phyloP scores from a whole-genome alignment of 106 monocot species.

The Xerophyta viscosa region DNA sequence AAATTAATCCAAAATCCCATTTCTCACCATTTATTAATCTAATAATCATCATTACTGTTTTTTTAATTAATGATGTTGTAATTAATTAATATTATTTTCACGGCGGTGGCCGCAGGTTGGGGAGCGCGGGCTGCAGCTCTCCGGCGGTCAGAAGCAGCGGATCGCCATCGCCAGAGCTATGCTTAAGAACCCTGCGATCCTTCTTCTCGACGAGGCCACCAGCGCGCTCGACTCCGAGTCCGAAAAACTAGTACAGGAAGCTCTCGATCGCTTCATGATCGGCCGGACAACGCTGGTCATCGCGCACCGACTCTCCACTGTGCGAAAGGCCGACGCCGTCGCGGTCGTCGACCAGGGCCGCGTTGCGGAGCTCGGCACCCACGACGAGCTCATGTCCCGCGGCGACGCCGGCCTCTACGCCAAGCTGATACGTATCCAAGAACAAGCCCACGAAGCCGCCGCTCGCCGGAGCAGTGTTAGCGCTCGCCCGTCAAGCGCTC shows the following conservation, averaged over 20 bases:
- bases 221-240: slow-evolving; percentile 96
- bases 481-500: slow-evolving; percentile 74
- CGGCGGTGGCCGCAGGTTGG: slow-evolving; percentile 72
- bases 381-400: slow-evolving; percentile 81
- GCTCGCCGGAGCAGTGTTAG: slow-evolving; percentile 86
- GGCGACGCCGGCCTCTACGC: slow-evolving; percentile 76
- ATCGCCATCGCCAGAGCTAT: slow-evolving; percentile 98
- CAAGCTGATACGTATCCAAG: slow-evolving; percentile 85
- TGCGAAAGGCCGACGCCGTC: slow-evolving; percentile 85
- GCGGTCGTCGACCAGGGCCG: slow-evolving; percentile 70
- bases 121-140: slow-evolving; percentile 86
- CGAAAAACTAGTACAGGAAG: slow-evolving; percentile 95
- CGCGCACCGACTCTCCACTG: slow-evolving; percentile 91
- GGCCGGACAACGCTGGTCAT: slow-evolving; percentile 95
- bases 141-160: slow-evolving; percentile 96
- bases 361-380: slow-evolving; percentile 74
- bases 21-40: too few species aligned
- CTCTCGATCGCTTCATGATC: slow-evolving; percentile 96
- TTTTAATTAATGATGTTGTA: background rate
- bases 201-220: slow-evolving; percentile 89
- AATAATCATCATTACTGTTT: too few species aligned
- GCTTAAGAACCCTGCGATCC: slow-evolving; percentile 94
- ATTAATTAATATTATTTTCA: too few species aligned
- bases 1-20: too few species aligned
- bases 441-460: slow-evolving; percentile 75